phyloP scores from a whole-genome alignment of 768 basidiomycete species.

The Amanita exitialis region DNA sequence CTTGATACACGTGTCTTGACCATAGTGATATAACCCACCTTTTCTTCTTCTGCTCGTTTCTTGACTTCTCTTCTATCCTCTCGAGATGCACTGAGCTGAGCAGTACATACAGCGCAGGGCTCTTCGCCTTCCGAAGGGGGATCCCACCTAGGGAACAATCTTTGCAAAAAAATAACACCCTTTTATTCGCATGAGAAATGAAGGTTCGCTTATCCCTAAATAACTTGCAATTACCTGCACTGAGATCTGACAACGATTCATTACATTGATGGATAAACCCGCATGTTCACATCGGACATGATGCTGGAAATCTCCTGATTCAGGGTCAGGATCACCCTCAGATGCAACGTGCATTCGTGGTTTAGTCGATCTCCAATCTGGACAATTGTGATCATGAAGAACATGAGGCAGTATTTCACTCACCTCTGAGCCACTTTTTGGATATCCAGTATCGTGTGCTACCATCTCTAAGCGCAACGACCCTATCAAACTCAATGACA shows the following conservation, averaged over 20 bases:
- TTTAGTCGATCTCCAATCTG: slow-evolving; percentile 65
- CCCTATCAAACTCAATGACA: slow-evolving; percentile 49
- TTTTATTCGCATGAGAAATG: slow-evolving; percentile 16
- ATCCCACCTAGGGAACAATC: slow-evolving; percentile 56
- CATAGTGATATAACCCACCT: slow-evolving; percentile 31
- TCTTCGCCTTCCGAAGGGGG: slow-evolving; percentile 41
- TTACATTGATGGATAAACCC: slow-evolving; percentile 41
- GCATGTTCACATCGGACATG: slow-evolving; percentile 73
- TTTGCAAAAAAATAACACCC: slow-evolving; percentile 47
- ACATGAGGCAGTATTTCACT: slow-evolving; percentile 6
- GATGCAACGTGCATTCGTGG: slow-evolving; percentile 67
- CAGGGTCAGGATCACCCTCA: slow-evolving; percentile 58
- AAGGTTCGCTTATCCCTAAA: neutral
- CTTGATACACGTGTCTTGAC: slow-evolving; percentile 7
- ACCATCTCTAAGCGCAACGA: slow-evolving; percentile 28
- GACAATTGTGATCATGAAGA: slow-evolving; percentile 1
- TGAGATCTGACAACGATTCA: slow-evolving; percentile 54
- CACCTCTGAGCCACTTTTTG: slow-evolving; percentile 71
- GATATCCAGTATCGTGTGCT: slow-evolving; percentile 65
- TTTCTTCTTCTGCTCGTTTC: slow-evolving; percentile 68
- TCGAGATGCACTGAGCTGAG: slow-evolving; percentile 39
- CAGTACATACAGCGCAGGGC: slow-evolving; percentile 56
- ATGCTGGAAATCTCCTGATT: slow-evolving; percentile 38
- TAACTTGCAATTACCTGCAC: slow-evolving; percentile 28
- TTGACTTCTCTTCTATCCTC: slow-evolving; percentile 55